phyloP scores from a whole-genome alignment of 2,329 filamentous ascomycete genomes.

The Exophiala dermatitidis region DNA sequence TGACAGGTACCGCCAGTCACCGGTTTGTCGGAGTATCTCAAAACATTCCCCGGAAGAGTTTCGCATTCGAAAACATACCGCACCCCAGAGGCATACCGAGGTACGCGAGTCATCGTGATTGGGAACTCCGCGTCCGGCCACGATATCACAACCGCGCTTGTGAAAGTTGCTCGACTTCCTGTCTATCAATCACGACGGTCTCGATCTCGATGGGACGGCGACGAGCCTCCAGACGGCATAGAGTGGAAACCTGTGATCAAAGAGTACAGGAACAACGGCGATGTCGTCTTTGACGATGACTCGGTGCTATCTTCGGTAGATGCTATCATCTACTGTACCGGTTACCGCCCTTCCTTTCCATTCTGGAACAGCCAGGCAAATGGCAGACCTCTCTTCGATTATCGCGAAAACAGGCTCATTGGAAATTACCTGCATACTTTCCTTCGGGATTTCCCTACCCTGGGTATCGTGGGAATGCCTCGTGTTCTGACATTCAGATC shows the following conservation, averaged over 20 bases:
- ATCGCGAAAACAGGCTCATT: constrained; percentile 39
- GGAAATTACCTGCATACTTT: constrained; percentile 50
- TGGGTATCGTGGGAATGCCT: constrained; percentile 44
- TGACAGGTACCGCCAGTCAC: constrained; percentile 42
- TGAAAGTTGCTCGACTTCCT: constrained; percentile 35
- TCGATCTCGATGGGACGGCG: constrained; percentile 46
- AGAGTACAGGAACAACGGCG: constrained; percentile 37
- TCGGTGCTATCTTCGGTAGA: constrained; percentile 49
- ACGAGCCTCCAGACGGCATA: constrained; percentile 42
- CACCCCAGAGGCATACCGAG: constrained; percentile 32
- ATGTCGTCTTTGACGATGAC: constrained; percentile 53
- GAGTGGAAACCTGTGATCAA: constrained; percentile 50
- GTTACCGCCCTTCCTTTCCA: constrained; percentile 42
- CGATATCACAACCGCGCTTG: constrained; percentile 53
- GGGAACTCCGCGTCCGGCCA: constrained; percentile 59
- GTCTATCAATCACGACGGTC: constrained; percentile 49
- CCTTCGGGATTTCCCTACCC: constrained; percentile 43
- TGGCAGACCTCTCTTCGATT: constrained; percentile 44
- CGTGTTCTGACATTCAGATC: constrained; percentile 55
- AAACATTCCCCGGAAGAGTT: constrained; percentile 37
- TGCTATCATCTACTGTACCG: constrained; percentile 59
- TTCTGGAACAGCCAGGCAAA: constrained; percentile 47
- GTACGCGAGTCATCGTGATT: constrained; percentile 52
- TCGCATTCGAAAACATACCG: constrained; percentile 45
- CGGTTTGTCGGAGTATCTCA: constrained; percentile 38